Base-by-base conservation (phyloP, 2,329 filamentous ascomycete genomes). In the Fusarium succisae region DNA sequence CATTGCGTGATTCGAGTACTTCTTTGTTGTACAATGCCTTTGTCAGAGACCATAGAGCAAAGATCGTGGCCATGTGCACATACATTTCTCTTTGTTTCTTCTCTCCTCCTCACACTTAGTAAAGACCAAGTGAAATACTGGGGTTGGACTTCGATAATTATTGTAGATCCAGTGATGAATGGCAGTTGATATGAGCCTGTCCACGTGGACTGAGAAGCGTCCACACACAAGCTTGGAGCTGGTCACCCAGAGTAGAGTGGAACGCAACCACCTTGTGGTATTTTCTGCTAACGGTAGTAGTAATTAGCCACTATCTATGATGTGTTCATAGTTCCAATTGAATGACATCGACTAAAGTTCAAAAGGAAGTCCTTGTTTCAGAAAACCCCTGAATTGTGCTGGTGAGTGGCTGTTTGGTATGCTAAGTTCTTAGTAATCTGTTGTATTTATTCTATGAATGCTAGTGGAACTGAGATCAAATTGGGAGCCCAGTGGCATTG, bases 261-360 rank as follows among this genome's bases (percentile, higher is more conserved):
- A 35, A 51, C 3, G 17, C n/a, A 53, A 8, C 17, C 4, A 6
- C 17, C 13, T 6, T 1, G 10, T 17, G 15, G 22, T 2, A 18
- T 6, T 6, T 32, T 6, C 28, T 50, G 22, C 28, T 8, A 50
- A 32, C 0, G n/a, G 28, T 3, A n/a, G 28, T 18, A 22, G 14
- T 11, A 17, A 48, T 14, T 5, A 13, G 15, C 2, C 18, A n/a
- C 15, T 5, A 18, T 5, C 1, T 5, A 32, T 13, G 3, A 7
- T 18, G 4, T 10, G 9, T 26, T 24, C 17, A 20, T 11, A 24
- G 12, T 4, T 51, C 0, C 0, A 2, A 24, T 35, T 3, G 28
- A 10, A 24, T 8, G 3, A 8, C 17, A 2, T 35, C 8, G 28
- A 13, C 4, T 8, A 4, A 50, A 32, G 22, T 7, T 4, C 11